Evolutionary conservation across 176 grass and related monocot species (phyloP).

Genomic region (Ananas comosus): DNA sequence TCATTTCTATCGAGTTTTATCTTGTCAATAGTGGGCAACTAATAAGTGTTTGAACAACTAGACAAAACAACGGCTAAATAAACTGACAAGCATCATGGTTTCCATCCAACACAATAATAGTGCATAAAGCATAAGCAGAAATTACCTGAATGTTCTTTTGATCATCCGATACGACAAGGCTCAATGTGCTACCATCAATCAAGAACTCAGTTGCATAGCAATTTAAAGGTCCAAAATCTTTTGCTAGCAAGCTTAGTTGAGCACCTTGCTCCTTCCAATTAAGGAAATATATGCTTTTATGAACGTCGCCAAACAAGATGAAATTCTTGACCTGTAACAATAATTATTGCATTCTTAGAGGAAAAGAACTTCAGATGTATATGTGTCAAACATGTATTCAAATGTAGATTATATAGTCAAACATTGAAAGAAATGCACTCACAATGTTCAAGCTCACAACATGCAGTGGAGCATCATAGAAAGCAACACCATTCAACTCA

Average conservation of each 20-base stretch:
- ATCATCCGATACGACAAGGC: constrained; percentile 74
- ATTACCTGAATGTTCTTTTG: constrained; percentile 87
- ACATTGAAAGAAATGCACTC: constrained; percentile 32
- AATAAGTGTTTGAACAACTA: neutral
- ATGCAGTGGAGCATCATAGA: constrained; percentile 97
- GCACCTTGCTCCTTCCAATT: constrained; percentile 99
- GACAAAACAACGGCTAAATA: neutral
- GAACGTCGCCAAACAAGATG: constrained; percentile 84
- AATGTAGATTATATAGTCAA: neutral
- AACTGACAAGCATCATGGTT: neutral
- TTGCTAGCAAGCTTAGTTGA: constrained; percentile 79
- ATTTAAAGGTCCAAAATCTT: constrained; percentile 93
- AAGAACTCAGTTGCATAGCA: constrained; percentile 89
- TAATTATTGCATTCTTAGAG: neutral
- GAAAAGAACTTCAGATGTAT: neutral
- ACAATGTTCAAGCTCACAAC: constrained; percentile 99
- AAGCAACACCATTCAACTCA: constrained; percentile 82
- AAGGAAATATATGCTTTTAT: constrained; percentile 94
- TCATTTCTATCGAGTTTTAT: neutral
- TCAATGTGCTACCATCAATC: constrained; percentile 92
- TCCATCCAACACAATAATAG: neutral
- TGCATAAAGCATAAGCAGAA: neutral
- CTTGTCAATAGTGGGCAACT: neutral
- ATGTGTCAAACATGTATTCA: neutral
- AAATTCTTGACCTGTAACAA: constrained; percentile 79